Evolutionary conservation across 108 stramenopile genomes (phyloP), one percentile per base, ranked within the genome.

Genomic region (Cyclotella atomus): DNA sequence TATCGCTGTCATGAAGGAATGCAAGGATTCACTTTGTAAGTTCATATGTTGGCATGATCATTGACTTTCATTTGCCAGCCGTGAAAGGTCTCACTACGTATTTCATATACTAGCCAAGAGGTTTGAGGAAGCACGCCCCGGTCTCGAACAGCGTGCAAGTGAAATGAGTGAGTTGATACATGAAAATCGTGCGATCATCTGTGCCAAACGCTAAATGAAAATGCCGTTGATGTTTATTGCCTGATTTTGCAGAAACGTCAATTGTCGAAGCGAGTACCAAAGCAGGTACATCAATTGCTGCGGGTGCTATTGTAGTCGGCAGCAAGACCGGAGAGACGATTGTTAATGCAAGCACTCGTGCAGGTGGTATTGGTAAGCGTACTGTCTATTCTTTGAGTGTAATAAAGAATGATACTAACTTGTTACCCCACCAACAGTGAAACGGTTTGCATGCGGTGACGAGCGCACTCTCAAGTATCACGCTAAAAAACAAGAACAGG

Each of bases 381-480:
- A 12, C 38, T 41, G 38, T n/a, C n/a, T n/a, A n/a, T n/a, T n/a
- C n/a, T n/a, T n/a, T n/a, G n/a, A n/a, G n/a, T n/a, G n/a, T n/a
- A n/a, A n/a, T n/a, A n/a, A n/a, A n/a, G n/a, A n/a, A n/a, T n/a
- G n/a, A n/a, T 9, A 52, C 23, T 23, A 23, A 52, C 3, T n/a
- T 9, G 1, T 2, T 10, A 6, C 1, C 3, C 36, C 41, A 36
- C 34, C 36, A 2, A 38, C 21, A 6, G n/a, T 61, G 20, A 24
- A 61, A 41, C 14, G 60, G 27, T 61, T 3, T 27, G 60, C 41
- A 5, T 61, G 60, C 20, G 60, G 35, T 21, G 60, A 61, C 21
- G 60, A 61, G 60, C 35, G 21, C 0, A 20, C 60, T 10, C 60
- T 61, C 0, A 35, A 41, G 36, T 43, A 61, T 20, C 60, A 61